A percentile compares a stretch with the other conserved stretches of the same genome.
Conservation (phyloP, 2,329 filamentous ascomycete species). For the Epichloe typhina region DNA sequence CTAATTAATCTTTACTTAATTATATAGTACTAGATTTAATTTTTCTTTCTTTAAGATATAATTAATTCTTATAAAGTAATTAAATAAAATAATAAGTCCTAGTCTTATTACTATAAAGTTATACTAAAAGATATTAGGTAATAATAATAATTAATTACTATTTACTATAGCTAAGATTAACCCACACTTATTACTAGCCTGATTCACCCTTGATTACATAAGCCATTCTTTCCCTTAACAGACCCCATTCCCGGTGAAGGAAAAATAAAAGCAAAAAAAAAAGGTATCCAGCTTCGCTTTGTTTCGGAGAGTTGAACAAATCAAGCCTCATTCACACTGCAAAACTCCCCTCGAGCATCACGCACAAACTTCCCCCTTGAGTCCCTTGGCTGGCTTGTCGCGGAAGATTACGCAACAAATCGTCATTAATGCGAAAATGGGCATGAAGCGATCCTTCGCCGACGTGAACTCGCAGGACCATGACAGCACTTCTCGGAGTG, state of each 20-base stretch:
- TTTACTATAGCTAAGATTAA: too few species aligned
- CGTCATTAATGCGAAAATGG: conserved; percentile 11
- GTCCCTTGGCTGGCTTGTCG: neutral
- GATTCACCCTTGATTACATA: too few species aligned
- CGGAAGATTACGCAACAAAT: neutral
- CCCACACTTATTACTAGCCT: too few species aligned
- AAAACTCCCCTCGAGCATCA: neutral
- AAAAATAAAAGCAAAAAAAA: neutral
- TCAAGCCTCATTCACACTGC: neutral
- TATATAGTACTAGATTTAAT: too few species aligned
- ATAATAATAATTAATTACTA: too few species aligned
- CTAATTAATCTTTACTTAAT: too few species aligned
- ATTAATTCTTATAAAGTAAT: too few species aligned
- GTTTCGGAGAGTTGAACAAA: neutral
- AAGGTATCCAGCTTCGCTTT: neutral
- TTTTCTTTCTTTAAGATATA: too few species aligned
- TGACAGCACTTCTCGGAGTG: neutral
- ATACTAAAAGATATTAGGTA: too few species aligned
- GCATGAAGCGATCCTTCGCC: conserved; percentile 18
- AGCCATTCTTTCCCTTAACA: too few species aligned
- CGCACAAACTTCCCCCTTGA: neutral
- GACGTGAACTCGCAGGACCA: conserved; percentile 13
- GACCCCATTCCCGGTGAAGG: neutral
- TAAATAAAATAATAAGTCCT: too few species aligned
- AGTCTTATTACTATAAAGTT: too few species aligned